A percentile compares a stretch with the other conserved stretches of the same genome.
Evolutionary conservation across 306 rosid genomes (phyloP).

Genomic region (Begonia peltatifolia): DNA sequence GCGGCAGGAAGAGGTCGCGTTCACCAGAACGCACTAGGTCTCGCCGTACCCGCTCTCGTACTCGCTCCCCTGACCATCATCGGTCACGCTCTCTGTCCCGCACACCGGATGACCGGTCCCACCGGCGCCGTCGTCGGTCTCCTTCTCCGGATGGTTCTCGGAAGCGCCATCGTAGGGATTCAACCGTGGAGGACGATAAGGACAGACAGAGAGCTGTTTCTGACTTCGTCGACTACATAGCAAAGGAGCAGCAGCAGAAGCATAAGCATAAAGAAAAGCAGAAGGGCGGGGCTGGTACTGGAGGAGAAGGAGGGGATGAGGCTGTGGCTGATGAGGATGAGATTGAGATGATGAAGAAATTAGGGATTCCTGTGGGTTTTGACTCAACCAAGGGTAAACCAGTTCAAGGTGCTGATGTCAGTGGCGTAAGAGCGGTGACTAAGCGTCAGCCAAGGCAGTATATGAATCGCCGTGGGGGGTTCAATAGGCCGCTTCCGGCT

Average conservation of each 20-base stretch:
- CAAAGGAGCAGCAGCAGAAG: conserved; percentile 40
- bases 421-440: conserved; percentile 71
- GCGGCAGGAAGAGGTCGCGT: conserved; percentile 58
- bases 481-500: conserved; percentile 94
- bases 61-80: conserved; percentile 47
- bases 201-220: conserved; percentile 58
- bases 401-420: conserved; percentile 75
- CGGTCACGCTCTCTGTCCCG: conserved; percentile 29
- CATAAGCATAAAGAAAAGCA: conserved; percentile 33
- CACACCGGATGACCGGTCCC: conserved; percentile 47
- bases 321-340: conserved; percentile 48
- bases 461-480: conserved; percentile 97
- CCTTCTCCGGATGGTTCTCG: conserved; percentile 59
- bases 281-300: conserved; percentile 10
- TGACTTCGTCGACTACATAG: conserved; percentile 71
- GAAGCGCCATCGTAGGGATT: conserved; percentile 62
- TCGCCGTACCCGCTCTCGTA: conserved; percentile 55
- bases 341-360: conserved; percentile 87
- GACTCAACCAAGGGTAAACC: conserved; percentile 92
- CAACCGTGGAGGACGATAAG: conserved; percentile 37
- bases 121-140: conserved; percentile 56
- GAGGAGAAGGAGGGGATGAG: conserved; percentile 13
- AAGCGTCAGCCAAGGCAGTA: conserved; percentile 92
- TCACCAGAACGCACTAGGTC: conserved; percentile 56
- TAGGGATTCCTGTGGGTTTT: conserved; percentile 79